phyloP scores from a whole-genome alignment of 768 basidiomycete species.

The Holtermanniella nyarrowii region DNA sequence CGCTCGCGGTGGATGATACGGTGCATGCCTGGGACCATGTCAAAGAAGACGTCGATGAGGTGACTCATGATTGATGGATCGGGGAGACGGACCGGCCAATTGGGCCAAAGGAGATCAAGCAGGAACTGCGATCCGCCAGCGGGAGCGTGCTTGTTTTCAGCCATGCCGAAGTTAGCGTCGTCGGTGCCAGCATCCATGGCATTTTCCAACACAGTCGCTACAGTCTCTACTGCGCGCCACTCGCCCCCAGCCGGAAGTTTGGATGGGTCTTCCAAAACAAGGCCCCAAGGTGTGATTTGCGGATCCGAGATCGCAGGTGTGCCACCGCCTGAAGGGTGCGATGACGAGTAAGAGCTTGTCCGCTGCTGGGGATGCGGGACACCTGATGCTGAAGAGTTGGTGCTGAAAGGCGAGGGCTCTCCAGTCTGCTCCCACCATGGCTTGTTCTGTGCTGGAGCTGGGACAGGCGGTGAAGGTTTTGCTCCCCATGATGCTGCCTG shows the following conservation, averaged over 20 bases:
- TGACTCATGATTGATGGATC: conserved; percentile 35
- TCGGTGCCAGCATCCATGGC: neutral
- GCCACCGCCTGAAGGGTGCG: neutral
- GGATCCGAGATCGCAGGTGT: neutral
- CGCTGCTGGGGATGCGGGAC: neutral
- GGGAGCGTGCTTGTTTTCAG: neutral
- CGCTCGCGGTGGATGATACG: conserved; percentile 59
- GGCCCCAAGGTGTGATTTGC: neutral
- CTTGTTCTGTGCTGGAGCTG: neutral
- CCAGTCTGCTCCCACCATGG: neutral
- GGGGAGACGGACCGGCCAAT: conserved; percentile 29
- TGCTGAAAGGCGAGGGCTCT: neutral
- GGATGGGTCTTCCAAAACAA: neutral
- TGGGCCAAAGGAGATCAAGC: conserved; percentile 36
- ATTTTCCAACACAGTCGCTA: neutral
- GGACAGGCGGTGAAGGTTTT: too few species aligned
- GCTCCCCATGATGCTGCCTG: neutral
- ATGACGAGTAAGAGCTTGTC: neutral
- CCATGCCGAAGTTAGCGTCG: too few species aligned
- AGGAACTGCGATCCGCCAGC: conserved; percentile 15
- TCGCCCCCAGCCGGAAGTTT: too few species aligned
- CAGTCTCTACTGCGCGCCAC: neutral
- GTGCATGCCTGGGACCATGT: conserved; percentile 61
- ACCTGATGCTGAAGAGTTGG: neutral
- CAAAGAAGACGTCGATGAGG: conserved; percentile 64